Evolutionary conservation across 768 basidiomycete species (phyloP), one percentile per base, ranked within the genome.

Genomic region (Cyathus striatus): DNA sequence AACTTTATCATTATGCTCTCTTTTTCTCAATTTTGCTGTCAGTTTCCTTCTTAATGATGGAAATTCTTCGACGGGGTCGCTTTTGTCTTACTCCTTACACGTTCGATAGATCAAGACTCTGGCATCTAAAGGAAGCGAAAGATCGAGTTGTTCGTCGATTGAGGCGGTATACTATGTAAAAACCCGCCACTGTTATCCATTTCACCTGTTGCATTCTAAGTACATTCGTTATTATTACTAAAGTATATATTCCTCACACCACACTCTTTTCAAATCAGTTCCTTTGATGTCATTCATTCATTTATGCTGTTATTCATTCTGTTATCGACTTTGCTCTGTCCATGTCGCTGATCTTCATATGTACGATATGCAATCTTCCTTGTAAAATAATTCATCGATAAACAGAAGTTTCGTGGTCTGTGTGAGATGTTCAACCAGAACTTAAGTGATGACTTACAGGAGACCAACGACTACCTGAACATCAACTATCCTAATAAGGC

Each of bases 1-100:
- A 35, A 24, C 23, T 22, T 46, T 40, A 18, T 23, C 16, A 32
- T 12, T 12, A 32, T 32, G 2, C 12, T 12, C 3, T 12, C 16
- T 3, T 4, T 32, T 32, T 2, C 12, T 12, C 30, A 12, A 16
- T 12, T 12, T 32, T 32, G 12, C 12, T 12, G 17, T 23, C 6
- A 79, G 79, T 81, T 6, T 78, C 78, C 12, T 81, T 81, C 56
- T 63, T 83, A 25, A 72, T 83, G 60, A 75, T 83, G 69, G 80
- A 83, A 55, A 75, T 81, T 23, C 56, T 83, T 13, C 78, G 80
- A 22, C 72, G 79, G 37, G 74, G 78, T 32, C 73, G 78, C 24
- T 83, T 82, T 52, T 60, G 53, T 43, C 69, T 76, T 9, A 69
- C 71, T 20, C 65, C 71, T 4, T 79, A 72, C 44, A 56, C 62